phyloP scores from a whole-genome alignment of 2,329 filamentous ascomycete genomes.

The Leptographium lundbergii region DNA sequence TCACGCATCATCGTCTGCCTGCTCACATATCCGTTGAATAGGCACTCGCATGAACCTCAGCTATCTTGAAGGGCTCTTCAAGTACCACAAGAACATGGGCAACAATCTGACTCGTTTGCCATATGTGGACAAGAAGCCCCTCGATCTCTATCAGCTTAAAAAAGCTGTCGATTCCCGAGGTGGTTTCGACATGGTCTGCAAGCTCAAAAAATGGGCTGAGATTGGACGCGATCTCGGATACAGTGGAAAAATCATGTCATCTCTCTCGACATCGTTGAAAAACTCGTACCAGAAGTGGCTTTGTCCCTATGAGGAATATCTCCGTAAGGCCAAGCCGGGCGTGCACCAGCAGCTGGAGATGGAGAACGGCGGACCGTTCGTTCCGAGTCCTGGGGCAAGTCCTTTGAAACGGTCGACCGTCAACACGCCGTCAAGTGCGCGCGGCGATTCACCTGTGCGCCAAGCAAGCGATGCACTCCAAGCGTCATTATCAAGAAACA shows the following conservation, averaged over 20 bases:
- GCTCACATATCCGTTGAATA: constrained; percentile 29
- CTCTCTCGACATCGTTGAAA: constrained; percentile 90
- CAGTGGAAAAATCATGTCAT: constrained; percentile 99
- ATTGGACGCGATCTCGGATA: constrained; percentile 94
- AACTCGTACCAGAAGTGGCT: constrained; percentile 98
- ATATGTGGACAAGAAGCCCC: constrained; percentile 92
- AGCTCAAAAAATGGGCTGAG: constrained; percentile 97
- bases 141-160: constrained; percentile 91
- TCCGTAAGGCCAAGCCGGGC: constrained; percentile 79
- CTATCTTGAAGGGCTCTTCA: constrained; percentile 87
- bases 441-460: constrained; percentile 54
- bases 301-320: constrained; percentile 90
- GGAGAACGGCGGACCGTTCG: constrained; percentile 85
- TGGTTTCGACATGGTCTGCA: constrained; percentile 93
- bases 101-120: constrained; percentile 88
- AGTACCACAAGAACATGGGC: constrained; percentile 95
- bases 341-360: constrained; percentile 93
- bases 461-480: constrained; percentile 42
- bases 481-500: constrained; percentile 27
- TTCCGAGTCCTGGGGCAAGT: constrained; percentile 55
- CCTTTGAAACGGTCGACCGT: constrained; percentile 56
- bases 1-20: constrained; percentile 2
- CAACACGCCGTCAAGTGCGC: constrained; percentile 44
- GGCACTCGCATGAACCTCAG: constrained; percentile 91
- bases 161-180: constrained; percentile 92